A percentile compares a stretch with the other conserved stretches of the same genome.
Evolutionary conservation across 208 protist species (phyloP).

Genomic region (Acanthamoeba sp.): DNA sequence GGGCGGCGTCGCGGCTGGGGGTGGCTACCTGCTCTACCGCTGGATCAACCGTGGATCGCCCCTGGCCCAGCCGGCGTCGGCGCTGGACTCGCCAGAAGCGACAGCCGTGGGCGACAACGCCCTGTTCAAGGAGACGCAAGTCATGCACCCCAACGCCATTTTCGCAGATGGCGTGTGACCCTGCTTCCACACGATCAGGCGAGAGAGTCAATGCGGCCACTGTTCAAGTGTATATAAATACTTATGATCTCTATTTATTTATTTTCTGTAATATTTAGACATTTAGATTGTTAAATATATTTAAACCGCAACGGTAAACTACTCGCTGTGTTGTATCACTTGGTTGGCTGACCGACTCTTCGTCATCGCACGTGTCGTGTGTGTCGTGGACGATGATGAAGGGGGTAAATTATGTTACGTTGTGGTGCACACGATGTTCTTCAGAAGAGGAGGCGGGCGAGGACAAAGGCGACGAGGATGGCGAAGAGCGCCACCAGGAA

Average conservation of each 20-base stretch:
- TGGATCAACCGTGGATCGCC: neutral
- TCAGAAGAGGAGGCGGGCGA: too few relatives aligned
- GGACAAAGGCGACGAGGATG: too few relatives aligned
- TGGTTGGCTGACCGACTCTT: too few relatives aligned
- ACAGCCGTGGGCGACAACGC: neutral
- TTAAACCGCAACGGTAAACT: too few relatives aligned
- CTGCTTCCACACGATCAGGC: neutral
- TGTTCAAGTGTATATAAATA: neutral
- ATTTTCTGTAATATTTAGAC: neutral
- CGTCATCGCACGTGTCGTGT: too few relatives aligned
- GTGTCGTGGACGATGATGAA: too few relatives aligned
- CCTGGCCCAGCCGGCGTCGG: neutral
- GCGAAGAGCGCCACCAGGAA: too few relatives aligned
- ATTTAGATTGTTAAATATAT: neutral
- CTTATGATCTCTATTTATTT: neutral
- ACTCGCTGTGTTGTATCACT: too few relatives aligned
- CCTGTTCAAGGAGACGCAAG: neutral
- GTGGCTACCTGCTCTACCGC: conserved; percentile 19
- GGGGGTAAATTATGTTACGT: too few relatives aligned
- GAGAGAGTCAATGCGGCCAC: too few relatives aligned
- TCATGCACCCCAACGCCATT: conserved; percentile 21
- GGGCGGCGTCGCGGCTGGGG: neutral
- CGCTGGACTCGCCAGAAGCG: neutral
- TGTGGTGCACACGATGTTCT: too few relatives aligned
- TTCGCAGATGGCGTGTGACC: neutral